These are phyloP conservation scores for Incumbomyces delicatus DNA, from an alignment of 2,329 filamentous ascomycete genomes.

Conservation along the genomic window DNA sequence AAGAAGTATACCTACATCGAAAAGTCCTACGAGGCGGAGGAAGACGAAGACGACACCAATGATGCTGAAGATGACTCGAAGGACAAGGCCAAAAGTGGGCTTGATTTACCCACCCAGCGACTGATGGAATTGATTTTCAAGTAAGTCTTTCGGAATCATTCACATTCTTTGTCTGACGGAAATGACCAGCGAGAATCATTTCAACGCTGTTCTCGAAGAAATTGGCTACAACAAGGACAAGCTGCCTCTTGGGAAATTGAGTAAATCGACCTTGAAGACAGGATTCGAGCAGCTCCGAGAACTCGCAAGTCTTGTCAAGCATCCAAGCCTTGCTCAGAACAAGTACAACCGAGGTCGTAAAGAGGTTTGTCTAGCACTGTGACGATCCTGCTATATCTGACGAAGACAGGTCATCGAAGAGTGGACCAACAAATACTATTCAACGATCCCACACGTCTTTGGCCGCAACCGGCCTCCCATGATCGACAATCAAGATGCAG, in stretches of 20 bases:
- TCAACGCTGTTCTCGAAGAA: slow-evolving; percentile 43
- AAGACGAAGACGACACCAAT: slow-evolving; percentile 39
- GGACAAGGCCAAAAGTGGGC: slow-evolving; percentile 43
- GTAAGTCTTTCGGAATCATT: neutral
- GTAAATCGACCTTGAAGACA: slow-evolving; percentile 62
- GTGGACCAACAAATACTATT: slow-evolving; percentile 70
- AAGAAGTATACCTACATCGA: slow-evolving; percentile 69
- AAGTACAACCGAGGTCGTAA: slow-evolving; percentile 32
- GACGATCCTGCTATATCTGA: neutral
- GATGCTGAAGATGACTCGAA: slow-evolving; percentile 18
- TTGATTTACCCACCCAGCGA: slow-evolving; percentile 51
- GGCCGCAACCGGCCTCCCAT: slow-evolving; percentile 55
- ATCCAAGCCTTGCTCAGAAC: slow-evolving; percentile 38
- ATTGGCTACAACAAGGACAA: slow-evolving; percentile 48
- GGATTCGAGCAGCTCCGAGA: slow-evolving; percentile 71
- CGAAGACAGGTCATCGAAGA: slow-evolving; percentile 41
- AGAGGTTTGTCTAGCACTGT: neutral
- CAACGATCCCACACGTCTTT: slow-evolving; percentile 70
- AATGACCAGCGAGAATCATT: slow-evolving; percentile 44
- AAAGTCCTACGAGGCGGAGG: slow-evolving; percentile 61
- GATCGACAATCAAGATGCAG: slow-evolving; percentile 44
- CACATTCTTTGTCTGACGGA: neutral
- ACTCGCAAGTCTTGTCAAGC: slow-evolving; percentile 56
- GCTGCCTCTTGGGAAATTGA: slow-evolving; percentile 72
- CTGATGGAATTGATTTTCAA: slow-evolving; percentile 79